These are phyloP conservation scores for Ampelomyces quisqualis DNA, from an alignment of 2,329 filamentous ascomycete genomes.

Conservation along the genomic window DNA sequence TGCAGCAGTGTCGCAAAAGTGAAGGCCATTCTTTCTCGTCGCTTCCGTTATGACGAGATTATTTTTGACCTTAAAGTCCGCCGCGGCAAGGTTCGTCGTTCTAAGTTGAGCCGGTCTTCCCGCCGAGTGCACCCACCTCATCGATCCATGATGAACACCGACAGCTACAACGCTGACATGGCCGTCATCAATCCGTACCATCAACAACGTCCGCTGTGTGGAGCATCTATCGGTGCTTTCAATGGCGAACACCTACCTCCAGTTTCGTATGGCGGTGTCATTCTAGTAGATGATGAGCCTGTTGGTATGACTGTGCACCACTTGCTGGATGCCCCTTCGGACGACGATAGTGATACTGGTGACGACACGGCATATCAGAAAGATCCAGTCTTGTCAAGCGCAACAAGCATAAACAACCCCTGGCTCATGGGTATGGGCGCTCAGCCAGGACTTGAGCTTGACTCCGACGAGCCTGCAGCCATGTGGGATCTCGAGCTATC, in stretches of 20 bases:
- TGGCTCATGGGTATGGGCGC: conserved; percentile 43
- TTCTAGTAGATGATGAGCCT: conserved; percentile 78
- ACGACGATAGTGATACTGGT: conserved; percentile 51
- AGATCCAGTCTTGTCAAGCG: conserved; percentile 48
- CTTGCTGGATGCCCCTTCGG: conserved; percentile 72
- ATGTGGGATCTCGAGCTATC: conserved; percentile 54
- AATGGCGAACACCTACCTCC: conserved; percentile 83
- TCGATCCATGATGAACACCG: conserved; percentile 45
- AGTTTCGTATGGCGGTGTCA: conserved; percentile 85
- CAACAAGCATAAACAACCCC: conserved; percentile 32
- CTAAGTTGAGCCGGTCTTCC: conserved; percentile 50
- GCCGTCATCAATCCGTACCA: conserved; percentile 68
- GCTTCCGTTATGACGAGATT: conserved; percentile 66
- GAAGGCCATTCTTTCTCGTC: conserved; percentile 68
- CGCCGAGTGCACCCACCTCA: conserved; percentile 38
- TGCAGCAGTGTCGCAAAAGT: conserved; percentile 75
- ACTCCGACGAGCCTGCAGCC: conserved; percentile 26
- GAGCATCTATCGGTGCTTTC: conserved; percentile 91
- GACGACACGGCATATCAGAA: conserved; percentile 36
- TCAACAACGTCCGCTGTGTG: conserved; percentile 76
- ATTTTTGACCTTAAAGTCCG: conserved; percentile 71
- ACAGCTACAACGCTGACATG: conserved; percentile 41
- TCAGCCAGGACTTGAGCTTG: conserved; percentile 37
- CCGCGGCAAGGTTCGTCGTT: conserved; percentile 66
- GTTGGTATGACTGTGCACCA: conserved; percentile 97